A percentile compares a stretch with the other conserved stretches of the same genome.
These are phyloP conservation scores for Cyclospora cayetanensis DNA, from an alignment of 169 alveolate species.

Conservation along the genomic window DNA sequence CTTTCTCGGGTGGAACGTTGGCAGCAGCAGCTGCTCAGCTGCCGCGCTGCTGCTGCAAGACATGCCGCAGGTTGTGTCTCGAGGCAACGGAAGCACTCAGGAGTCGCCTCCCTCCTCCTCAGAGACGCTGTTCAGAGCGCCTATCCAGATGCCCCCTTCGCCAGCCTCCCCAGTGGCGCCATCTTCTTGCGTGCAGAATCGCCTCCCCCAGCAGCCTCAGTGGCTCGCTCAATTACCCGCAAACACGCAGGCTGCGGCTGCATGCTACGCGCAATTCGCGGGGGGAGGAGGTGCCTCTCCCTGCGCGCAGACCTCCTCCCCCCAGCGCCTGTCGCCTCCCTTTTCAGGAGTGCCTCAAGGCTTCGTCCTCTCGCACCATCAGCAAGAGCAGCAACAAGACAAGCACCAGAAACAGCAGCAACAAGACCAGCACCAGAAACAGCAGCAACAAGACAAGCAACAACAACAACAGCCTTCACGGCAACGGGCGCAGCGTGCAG, in stretches of 20 bases:
- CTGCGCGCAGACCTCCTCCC: background rate
- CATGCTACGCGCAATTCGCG: background rate
- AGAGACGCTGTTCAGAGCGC: too few species aligned
- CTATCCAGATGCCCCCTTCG: too few species aligned
- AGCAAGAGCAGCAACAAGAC: background rate
- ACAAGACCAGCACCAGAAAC: background rate
- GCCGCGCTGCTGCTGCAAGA: conserved; percentile 1
- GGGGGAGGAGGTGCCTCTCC: conserved; percentile 7
- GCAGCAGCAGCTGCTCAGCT: conserved; percentile 22
- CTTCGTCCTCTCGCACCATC: conserved; percentile 1
- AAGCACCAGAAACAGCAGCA: background rate
- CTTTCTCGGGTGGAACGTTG: background rate
- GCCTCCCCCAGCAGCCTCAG: background rate
- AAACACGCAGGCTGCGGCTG: conserved; percentile 3
- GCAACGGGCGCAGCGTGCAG: too few species aligned
- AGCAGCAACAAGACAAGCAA: too few species aligned
- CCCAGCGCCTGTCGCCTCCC: background rate
- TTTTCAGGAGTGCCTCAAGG: background rate
- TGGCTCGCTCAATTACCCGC: background rate
- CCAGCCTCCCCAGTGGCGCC: background rate
- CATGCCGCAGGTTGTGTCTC: background rate
- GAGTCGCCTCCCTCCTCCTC: too few species aligned
- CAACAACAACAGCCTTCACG: too few species aligned
- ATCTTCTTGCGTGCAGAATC: background rate
- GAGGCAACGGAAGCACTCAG: too few species aligned